Evolutionary conservation across 2,329 filamentous ascomycete genomes (phyloP), one percentile per base, ranked within the genome.

Genomic region (Hypoxylon rubiginosum): DNA sequence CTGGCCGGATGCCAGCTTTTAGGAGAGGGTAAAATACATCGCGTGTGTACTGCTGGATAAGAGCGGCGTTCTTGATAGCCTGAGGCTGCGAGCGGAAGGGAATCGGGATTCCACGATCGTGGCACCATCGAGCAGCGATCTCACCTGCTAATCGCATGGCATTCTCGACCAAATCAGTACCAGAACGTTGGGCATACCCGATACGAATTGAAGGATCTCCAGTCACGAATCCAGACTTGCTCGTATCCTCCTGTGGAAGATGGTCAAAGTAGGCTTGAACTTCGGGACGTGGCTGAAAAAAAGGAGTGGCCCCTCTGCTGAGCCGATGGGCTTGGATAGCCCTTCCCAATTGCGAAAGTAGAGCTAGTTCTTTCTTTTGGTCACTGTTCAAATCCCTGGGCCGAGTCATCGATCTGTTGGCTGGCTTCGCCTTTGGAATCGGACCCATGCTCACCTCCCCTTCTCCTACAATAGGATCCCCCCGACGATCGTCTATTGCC

Each of bases 71-170:
- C 64, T 75, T 70, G 58, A 74, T 53, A 67, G 76, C 81, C 45
- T 80, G 82, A 19, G 80, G 77, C 69, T 88, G 83, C 32, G 81
- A 81, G 61, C 85, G 86, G 76, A 86, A 91, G 7, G 88, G 87
- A 28, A 88, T 81, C 36, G 88, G 85, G 55, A 92, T 85, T 19
- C 80, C 79, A 53, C 88, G 85, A 21, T 83, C 82, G 50, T 81
- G 73, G 72, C 88, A 90, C 87, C 88, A 92, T 30, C 80, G 80
- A 19, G 88, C 89, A 39, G 86, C 88, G 26, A 90, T 79, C 71
- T 90, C 83, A 58, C 87, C 88, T 11, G 88, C 89, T 3, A 90
- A 80, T 39, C 86, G 81, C 90, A 91, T 92, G 24, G 82, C 71
- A 60, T 82, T 80, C 61, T 79, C 78, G 41, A 88, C 83, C 15